Evolutionary conservation across 106 monocot genomes (phyloP), one percentile per base, ranked within the genome.

Genomic region (Acanthochlamys bracteata): DNA sequence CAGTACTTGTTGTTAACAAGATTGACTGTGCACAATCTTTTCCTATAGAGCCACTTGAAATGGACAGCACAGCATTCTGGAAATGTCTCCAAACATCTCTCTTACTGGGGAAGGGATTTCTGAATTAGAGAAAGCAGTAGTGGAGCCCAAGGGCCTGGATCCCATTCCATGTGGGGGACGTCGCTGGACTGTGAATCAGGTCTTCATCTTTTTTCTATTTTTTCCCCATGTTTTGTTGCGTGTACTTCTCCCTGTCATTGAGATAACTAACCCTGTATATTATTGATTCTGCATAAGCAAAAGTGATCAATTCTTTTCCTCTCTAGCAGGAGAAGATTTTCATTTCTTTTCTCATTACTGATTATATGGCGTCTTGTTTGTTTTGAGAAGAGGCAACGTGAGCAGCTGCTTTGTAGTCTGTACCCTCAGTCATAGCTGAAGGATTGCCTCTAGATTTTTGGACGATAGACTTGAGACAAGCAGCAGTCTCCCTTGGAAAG

Each of bases 131-230:
- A 83, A 63, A 42, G 93, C 86, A 7, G 75, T 93, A n/a, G 42
- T 86, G 25, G 85, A 93, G 42, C 76, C 86, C 57, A 71, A 83
- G 25, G 89, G 89, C 24, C 66, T 94, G n/a, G 79, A 86, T 22
- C 60, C 79, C 16, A 70, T 89, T 39, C 73, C 78, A 16, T 12
- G 71, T 20, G 86, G 75, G 0, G 89, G 93, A 16, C 82, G 75
- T 0, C 88, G 75, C 49, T 96, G 96, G 96, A 78, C 90, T 54
- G 65, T 91, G 55, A 96, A 96, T 74, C 96, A 96, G 87, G 96
- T 91, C 60, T 10, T 47, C 15, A 46, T 11, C 25, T 10, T 46
- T 46, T 3, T 24, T 57, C 9, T 10, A 39, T 17, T 15, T 24
- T 62, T 43, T 75, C 40, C 39, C n/a, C 17, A 4, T 17, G 49